phyloP scores from a whole-genome alignment of 202 grass and related monocot species.

The Hordeum pubiflorum region DNA sequence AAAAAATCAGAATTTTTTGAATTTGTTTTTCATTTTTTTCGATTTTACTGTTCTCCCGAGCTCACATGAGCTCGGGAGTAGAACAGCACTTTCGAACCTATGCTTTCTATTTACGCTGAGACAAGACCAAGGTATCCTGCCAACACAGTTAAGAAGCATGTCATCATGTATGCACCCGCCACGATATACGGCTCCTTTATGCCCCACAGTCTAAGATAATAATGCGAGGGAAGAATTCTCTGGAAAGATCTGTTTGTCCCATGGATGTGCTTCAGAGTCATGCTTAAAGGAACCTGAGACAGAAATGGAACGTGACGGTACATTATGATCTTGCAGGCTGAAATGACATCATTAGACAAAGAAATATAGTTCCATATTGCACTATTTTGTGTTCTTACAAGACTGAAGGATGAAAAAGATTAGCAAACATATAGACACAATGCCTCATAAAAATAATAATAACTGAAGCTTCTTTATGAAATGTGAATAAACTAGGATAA shows the following conservation, averaged over 20 bases:
- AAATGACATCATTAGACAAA: neutral
- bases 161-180: slow-evolving; percentile 58
- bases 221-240: slow-evolving; percentile 35
- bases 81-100: too few relatives aligned
- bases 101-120: slow-evolving; percentile 40
- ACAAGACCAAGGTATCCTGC: slow-evolving; percentile 80
- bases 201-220: slow-evolving; percentile 55
- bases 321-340: neutral
- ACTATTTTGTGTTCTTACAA: neutral
- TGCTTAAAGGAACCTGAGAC: slow-evolving; percentile 38
- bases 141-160: slow-evolving; percentile 55
- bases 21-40: too few relatives aligned
- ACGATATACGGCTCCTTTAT: slow-evolving; percentile 74
- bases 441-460: neutral
- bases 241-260: slow-evolving; percentile 31
- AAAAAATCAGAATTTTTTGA: too few relatives aligned
- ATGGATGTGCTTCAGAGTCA: slow-evolving; percentile 23
- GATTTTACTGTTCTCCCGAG: too few relatives aligned
- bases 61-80: too few relatives aligned
- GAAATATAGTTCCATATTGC: neutral
- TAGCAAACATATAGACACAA: neutral
- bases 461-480: neutral
- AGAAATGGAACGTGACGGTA: neutral
- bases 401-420: neutral
- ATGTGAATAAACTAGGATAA: neutral